A percentile compares a stretch with the other conserved stretches of the same genome.
Evolutionary conservation across 2,329 filamentous ascomycete genomes (phyloP).

Genomic region (Penicillium griseofulvum): DNA sequence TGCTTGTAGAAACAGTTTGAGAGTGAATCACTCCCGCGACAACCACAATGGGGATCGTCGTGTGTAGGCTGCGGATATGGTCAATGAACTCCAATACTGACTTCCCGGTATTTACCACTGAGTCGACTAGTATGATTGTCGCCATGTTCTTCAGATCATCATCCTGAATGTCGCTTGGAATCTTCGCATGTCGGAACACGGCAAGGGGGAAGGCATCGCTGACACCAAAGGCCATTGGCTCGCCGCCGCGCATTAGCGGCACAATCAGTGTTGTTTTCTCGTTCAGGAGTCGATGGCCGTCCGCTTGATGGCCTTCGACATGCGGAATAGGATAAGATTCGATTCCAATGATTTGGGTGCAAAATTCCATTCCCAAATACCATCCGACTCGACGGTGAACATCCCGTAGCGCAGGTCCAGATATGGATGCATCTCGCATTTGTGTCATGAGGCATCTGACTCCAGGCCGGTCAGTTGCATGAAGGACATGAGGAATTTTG

Average conservation of each 20-base stretch:
- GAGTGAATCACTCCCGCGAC: slow-evolving; percentile 57
- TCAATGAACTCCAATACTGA: slow-evolving; percentile 51
- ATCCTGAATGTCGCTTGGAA: slow-evolving; percentile 41
- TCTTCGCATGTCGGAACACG: slow-evolving; percentile 51
- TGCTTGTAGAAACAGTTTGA: slow-evolving; percentile 25
- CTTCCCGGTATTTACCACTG: slow-evolving; percentile 59
- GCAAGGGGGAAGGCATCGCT: slow-evolving; percentile 53
- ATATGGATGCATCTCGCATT: slow-evolving; percentile 51
- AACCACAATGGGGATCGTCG: slow-evolving; percentile 50
- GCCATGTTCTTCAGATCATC: slow-evolving; percentile 42
- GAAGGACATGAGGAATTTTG: slow-evolving; percentile 30
- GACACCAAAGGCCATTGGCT: slow-evolving; percentile 61
- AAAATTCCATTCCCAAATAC: slow-evolving; percentile 54
- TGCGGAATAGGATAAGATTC: slow-evolving; percentile 52
- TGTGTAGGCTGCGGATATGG: slow-evolving; percentile 44
- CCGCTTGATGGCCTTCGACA: slow-evolving; percentile 49
- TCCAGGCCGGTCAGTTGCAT: slow-evolving; percentile 48
- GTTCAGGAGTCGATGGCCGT: slow-evolving; percentile 48
- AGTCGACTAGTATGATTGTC: slow-evolving; percentile 58
- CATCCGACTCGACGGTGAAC: slow-evolving; percentile 51
- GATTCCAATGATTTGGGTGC: slow-evolving; percentile 48
- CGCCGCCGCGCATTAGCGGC: slow-evolving; percentile 62
- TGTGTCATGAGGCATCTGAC: slow-evolving; percentile 54
- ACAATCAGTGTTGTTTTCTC: slow-evolving; percentile 56
- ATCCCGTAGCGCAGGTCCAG: slow-evolving; percentile 49